A percentile compares a stretch with the other conserved stretches of the same genome.
These are phyloP conservation scores for Nicotiana tabacum DNA, from an alignment of 257 asterid species.

Conservation along the genomic window DNA sequence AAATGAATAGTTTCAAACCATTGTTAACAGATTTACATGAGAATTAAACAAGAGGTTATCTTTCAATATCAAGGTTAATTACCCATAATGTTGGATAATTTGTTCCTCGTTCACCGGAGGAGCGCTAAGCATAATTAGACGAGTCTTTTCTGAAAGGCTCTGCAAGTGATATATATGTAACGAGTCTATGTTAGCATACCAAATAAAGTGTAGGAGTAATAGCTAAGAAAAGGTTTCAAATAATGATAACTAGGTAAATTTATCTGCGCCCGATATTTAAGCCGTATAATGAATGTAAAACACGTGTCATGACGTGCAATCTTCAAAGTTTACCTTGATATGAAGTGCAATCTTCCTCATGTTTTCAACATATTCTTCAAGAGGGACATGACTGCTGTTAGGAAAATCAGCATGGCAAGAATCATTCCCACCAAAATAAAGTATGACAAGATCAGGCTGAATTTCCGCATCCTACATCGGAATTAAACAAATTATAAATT, in stretches of 20 bases:
- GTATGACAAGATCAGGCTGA: constrained; percentile 69
- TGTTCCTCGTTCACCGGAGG: background rate
- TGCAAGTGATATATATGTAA: background rate
- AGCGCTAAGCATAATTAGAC: background rate
- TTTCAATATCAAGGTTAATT: background rate
- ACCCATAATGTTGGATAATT: background rate
- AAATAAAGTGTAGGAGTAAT: background rate
- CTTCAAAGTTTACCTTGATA: background rate
- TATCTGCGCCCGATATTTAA: too few species aligned
- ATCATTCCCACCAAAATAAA: constrained; percentile 90
- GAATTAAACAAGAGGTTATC: background rate
- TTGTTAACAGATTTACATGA: too few species aligned
- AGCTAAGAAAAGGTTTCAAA: background rate
- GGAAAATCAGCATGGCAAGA: constrained; percentile 54
- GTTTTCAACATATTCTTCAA: constrained; percentile 68
- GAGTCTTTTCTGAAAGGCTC: background rate
- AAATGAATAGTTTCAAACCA: too few species aligned
- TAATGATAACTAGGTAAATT: background rate
- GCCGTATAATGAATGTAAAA: constrained; percentile 9
- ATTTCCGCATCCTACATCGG: constrained; percentile 44
- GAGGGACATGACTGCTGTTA: constrained; percentile 69
- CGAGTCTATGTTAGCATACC: background rate
- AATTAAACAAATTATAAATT: background rate
- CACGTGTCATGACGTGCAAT: too few species aligned
- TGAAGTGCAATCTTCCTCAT: constrained; percentile 54